phyloP scores from a whole-genome alignment of 2,329 filamentous ascomycete genomes.

The Pseudogymnoascus sp. region DNA sequence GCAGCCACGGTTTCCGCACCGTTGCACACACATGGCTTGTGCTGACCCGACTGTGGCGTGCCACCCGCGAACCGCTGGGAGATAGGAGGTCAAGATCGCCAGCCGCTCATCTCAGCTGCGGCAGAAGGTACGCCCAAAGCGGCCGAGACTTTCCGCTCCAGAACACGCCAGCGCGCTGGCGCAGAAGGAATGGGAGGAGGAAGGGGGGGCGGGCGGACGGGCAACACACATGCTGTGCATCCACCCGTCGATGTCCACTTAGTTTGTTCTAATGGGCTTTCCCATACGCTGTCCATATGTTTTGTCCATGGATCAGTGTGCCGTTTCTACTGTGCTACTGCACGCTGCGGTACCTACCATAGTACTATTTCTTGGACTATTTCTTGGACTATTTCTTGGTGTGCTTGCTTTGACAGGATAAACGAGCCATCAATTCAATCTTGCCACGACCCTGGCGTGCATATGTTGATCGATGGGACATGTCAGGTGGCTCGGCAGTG shows the following conservation, averaged over 20 bases:
- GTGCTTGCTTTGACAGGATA: background rate
- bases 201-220: background rate
- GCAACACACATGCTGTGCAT: background rate
- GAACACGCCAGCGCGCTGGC: background rate
- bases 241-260: conserved; percentile 1
- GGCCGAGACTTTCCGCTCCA: background rate
- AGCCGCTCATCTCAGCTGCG: background rate
- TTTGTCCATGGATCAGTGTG: background rate
- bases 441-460: background rate
- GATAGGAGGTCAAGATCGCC: background rate
- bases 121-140: background rate
- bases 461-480: conserved; percentile 4
- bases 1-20: background rate
- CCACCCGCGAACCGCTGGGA: background rate
- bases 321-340: background rate
- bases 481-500: conserved; percentile 7
- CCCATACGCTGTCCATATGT: background rate
- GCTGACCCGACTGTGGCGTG: background rate
- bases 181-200: background rate
- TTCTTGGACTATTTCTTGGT: background rate
- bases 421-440: background rate
- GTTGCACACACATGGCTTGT: background rate
- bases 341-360: background rate
- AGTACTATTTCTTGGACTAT: background rate
- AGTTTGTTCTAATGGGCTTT: background rate